Percentiles rank a stretch among this genome's conserved stretches.
Evolutionary conservation across 495 filamentous ascomycete genomes (phyloP).

Genomic region (Podospora didyma): DNA sequence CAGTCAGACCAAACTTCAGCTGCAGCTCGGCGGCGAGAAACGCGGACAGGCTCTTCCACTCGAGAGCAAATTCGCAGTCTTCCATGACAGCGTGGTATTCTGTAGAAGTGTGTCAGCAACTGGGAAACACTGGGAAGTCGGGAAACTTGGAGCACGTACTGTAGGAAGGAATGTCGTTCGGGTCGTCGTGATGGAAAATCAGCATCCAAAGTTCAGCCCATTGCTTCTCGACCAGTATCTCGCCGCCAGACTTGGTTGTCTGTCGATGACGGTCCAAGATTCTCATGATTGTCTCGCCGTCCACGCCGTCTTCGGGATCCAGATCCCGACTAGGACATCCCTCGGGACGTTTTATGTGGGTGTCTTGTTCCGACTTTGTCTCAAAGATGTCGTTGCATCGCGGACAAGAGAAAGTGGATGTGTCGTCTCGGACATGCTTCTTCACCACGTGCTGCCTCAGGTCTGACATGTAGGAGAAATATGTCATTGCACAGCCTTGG

Average conservation of each 20-base stretch:
- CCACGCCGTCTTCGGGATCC: slow-evolving; percentile 5
- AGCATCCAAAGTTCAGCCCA: background rate
- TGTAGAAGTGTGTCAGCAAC: background rate
- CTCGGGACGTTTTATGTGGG: background rate
- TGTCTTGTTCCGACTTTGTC: background rate
- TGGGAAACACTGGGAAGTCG: background rate
- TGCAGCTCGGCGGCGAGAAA: background rate
- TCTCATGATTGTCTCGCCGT: background rate
- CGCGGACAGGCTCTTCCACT: background rate
- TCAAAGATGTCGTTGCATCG: slow-evolving; percentile 4
- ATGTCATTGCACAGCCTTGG: slow-evolving; percentile 7
- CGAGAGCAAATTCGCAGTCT: background rate
- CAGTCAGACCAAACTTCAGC: background rate
- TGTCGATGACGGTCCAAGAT: background rate
- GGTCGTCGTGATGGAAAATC: background rate
- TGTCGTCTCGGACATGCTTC: slow-evolving; percentile 1
- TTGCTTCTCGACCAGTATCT: background rate
- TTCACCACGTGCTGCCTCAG: slow-evolving; percentile 9
- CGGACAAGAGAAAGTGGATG: background rate
- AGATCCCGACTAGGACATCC: background rate
- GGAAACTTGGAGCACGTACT: background rate
- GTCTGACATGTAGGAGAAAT: slow-evolving; percentile 8
- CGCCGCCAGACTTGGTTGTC: background rate
- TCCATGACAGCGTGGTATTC: background rate
- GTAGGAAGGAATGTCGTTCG: background rate